Base-by-base conservation (phyloP, 2,329 filamentous ascomycete genomes). In the Escovopsis sp. region DNA sequence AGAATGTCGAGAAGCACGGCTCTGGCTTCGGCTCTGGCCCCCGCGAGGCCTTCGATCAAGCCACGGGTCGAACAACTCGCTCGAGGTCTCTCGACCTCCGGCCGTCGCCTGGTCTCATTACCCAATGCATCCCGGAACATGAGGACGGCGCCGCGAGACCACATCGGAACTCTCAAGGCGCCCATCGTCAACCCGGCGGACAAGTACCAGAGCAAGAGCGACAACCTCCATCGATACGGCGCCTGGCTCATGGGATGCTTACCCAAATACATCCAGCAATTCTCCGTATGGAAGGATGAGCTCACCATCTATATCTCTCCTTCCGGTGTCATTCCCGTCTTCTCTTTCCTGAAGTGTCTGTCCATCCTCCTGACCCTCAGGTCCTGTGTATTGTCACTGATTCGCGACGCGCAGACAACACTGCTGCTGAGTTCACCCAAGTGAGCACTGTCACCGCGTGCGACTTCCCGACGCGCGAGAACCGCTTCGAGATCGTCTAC, bases 261-360 rank as follows among this genome's bases (percentile, higher is more conserved):
- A 58, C 93, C 91, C 55, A 96, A 95, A 72, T 95, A 94, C 67
- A 77, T 98, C 55, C 93, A 98, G 70, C 91, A 98, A 68, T 96
- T 96, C 70, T 94, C 88, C 11, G 89, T 98, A 43, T 98, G 91
- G 91, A 98, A 98, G 70, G 91, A 98, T 61, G 91, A 98, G 67
- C 78, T 98, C 60, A 87, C 83, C 54, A 85, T 95, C 62, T 89
- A 93, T 66, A 91, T 96, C 58, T 73, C 85, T 39, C 91, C 91
- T 1, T 68, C 83, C 33, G 91, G 86, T 52, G 79, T 96, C 54
- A 77, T 95, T 53, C 91, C 91, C 34, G 83, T 94, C 55, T 88
- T 98, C 64, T 78, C 75, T 47, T 98, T 98, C 70, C 73, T 98
- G 56, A 96, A 96, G 69, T 77, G 76, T 78, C 59, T 45, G 59